Base-by-base conservation (phyloP, 345 rosid species). In the Lenwebbia sp. region DNA sequence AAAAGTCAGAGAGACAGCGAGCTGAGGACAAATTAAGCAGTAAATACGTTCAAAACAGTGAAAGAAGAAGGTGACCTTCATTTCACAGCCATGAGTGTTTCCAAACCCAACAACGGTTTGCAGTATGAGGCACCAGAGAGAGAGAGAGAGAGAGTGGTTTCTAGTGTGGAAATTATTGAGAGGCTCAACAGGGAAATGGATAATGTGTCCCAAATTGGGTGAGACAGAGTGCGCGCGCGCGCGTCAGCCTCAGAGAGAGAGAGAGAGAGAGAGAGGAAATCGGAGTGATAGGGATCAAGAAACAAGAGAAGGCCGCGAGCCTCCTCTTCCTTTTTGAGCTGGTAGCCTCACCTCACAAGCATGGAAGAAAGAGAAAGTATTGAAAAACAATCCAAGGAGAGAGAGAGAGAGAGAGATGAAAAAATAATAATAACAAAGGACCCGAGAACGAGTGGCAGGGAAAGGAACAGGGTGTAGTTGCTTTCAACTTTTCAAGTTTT, bases 401-500 rank as follows among this genome's bases (percentile, higher is more conserved):
- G 56, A 6, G 74, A 7, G 40, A 28, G 40, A 14, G 65, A 58
- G 37, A 14, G 23, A 86, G 54, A 88, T 49, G n/a, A 37, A 65
- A 83, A 33, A 19, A 70, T 4, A 30, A 70, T 33, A 86, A 57
- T 65, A 26, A 62, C 49, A 83, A 53, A 22, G 37, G 23, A 49
- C 8, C 75, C 87, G 84, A 86, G 88, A 92, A 89, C 28, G 91
- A 91, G 92, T 89, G 94, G 93, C 92, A 40, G 86, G 85, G 91
- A 92, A 88, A 91, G 92, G 83, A 90, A 92, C 93, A 91, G 91
- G 86, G 93, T 85, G 91, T 83, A 17, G 93, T 90, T 88, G 90
- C 92, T 91, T 90, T 94, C 92, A 83, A 86, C 90, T 90, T 92
- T 89, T 83, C 53, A 82, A 85, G 86, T 54, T 75, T 30, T 75